These are phyloP conservation scores for Epichloe gansuensis DNA, from an alignment of 2,329 filamentous ascomycete genomes.

Conservation along the genomic window DNA sequence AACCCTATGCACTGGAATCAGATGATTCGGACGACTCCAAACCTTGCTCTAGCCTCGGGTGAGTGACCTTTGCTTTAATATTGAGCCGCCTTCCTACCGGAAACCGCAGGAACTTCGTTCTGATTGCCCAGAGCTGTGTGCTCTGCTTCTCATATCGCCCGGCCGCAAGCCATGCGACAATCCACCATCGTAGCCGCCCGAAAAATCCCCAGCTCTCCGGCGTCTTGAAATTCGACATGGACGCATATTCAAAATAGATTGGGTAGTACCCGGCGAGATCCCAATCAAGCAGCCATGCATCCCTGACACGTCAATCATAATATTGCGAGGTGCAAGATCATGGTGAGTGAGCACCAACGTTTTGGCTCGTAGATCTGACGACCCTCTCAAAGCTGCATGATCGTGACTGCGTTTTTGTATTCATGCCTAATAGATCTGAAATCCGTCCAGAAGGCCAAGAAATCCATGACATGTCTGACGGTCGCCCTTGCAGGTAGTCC, in stretches of 20 bases:
- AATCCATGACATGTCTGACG: background rate
- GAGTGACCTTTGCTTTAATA: background rate
- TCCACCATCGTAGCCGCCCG: background rate
- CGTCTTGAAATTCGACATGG: background rate
- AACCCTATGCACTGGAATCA: too few species aligned
- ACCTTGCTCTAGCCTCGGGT: background rate
- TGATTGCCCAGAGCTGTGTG: background rate
- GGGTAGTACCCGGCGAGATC: slow-evolving; percentile 1
- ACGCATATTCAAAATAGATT: background rate
- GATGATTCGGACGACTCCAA: background rate
- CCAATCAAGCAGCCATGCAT: background rate
- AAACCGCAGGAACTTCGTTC: background rate
- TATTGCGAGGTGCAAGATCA: slow-evolving; percentile 1
- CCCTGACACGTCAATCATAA: background rate
- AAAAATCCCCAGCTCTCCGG: background rate
- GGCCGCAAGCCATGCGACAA: background rate
- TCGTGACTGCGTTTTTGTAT: background rate
- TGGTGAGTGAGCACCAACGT: background rate
- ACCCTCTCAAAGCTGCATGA: background rate
- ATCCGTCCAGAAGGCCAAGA: background rate
- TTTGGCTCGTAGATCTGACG: background rate
- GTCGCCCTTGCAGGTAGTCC: background rate
- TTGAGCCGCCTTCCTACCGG: background rate
- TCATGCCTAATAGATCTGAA: slow-evolving; percentile 1
- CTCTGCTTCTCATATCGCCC: background rate